Base-by-base conservation (phyloP, 805 yeast species). In the Candida boleticola region DNA sequence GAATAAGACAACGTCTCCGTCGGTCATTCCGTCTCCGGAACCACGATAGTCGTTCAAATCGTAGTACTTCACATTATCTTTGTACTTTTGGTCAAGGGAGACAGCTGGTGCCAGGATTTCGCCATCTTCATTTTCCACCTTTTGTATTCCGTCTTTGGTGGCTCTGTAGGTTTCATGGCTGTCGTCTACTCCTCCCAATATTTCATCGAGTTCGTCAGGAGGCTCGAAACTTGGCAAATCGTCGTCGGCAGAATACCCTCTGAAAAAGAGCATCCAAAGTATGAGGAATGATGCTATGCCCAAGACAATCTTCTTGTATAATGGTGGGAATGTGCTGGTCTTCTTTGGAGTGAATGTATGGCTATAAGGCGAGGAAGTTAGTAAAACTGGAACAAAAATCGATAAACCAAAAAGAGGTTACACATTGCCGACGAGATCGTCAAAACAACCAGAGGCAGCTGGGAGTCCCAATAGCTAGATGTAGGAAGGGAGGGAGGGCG, bases 1-100 rank as follows among this genome's bases (percentile, higher is more conserved):
- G 39, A 89, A 64, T 42, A 88, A 64, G 11, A 88, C 80, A 37
- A 80, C 76, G 48, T 88, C 95, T 11, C 79, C 76, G 14, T 73
- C 60, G 6, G 50, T 54, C 13, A 58, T 60, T 13, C 86, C 89
- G 31, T 70, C 64, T 1, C 71, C 54, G 1, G 74, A 49, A 2
- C 89, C 90, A 37, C 58, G 64, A 53, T 70, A 85, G 30, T 78
- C 72, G 43, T 70, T 70, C 49, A 85, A 66, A 52, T 85, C 92
- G 53, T 80, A 84, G 43, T 63, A 70, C 40, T 83, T 83, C 14
- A 82, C 82, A 0, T 76, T 65, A 3, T 74, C 65, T 26, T 63
- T 71, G 43, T 68, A 63, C 14, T 71, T 52, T 41, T 68, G 67
- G 16, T 73, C 73, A 2, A 47, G 41, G 6, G 45, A 34, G 21